phyloP scores from a whole-genome alignment of 306 rosid genomes.

The Quercus ilex region DNA sequence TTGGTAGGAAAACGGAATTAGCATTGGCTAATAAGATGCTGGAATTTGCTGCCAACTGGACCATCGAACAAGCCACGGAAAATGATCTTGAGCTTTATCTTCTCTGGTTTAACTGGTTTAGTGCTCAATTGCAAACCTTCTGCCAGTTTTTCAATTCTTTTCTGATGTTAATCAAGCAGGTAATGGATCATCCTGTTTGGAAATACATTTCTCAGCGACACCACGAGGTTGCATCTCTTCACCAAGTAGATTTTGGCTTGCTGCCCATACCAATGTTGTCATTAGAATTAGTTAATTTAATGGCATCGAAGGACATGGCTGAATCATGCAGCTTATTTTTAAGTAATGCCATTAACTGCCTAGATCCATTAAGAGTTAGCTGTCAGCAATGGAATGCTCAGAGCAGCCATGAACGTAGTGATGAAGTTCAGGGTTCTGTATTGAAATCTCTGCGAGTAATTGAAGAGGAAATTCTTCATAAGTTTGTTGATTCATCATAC shows the following conservation, averaged over 20 bases:
- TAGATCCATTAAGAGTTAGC: conserved; percentile 48
- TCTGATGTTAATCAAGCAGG: conserved; percentile 32
- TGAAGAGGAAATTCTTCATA: conserved; percentile 58
- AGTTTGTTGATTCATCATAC: conserved; percentile 40
- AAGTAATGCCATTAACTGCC: conserved; percentile 54
- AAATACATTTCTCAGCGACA: conserved; percentile 35
- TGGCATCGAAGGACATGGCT: conserved; percentile 24
- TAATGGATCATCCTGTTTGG: conserved; percentile 72
- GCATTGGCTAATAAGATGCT: conserved; percentile 51
- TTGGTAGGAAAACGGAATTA: conserved; percentile 20
- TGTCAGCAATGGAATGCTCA: conserved; percentile 59
- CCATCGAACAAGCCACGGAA: conserved; percentile 70
- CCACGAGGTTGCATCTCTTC: conserved; percentile 17
- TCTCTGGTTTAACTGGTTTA: conserved; percentile 62
- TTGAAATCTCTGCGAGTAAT: conserved; percentile 51
- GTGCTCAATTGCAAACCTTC: conserved; percentile 51
- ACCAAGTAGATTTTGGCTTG: conserved; percentile 32
- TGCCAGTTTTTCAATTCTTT: conserved; percentile 44
- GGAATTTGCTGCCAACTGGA: conserved; percentile 79
- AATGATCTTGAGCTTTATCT: conserved; percentile 63
- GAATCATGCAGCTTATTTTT: conserved; percentile 22
- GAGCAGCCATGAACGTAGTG: conserved; percentile 24
- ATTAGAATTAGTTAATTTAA: conserved; percentile 46
- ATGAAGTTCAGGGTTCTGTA: conserved; percentile 25
- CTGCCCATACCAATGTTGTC: conserved; percentile 56